These are phyloP conservation scores for Mrakia hoshinonis DNA, from an alignment of 768 basidiomycete species.

Conservation along the genomic window DNA sequence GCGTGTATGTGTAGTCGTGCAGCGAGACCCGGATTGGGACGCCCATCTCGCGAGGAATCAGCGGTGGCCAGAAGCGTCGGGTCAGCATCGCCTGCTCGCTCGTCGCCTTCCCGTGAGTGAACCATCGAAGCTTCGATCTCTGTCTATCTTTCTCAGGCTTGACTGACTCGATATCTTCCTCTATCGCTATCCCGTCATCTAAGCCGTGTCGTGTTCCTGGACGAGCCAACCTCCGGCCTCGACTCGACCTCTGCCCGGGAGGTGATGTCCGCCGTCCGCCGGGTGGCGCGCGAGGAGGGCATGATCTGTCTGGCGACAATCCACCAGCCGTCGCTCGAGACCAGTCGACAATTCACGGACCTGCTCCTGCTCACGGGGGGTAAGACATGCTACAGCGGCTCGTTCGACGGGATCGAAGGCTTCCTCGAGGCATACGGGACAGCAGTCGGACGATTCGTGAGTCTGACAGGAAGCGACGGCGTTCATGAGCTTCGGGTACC, in stretches of 20 bases:
- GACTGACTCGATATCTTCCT: background rate
- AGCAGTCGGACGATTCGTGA: constrained; percentile 11
- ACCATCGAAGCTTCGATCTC: no score
- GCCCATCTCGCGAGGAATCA: constrained; percentile 22
- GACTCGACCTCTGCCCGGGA: constrained; percentile 29
- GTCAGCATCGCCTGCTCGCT: constrained; percentile 29
- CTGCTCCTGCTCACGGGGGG: constrained; percentile 13
- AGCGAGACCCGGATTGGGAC: constrained; percentile 26
- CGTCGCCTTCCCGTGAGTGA: constrained; percentile 30
- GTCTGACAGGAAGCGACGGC: background rate
- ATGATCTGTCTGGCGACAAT: constrained; percentile 44
- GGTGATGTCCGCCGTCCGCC: constrained; percentile 23
- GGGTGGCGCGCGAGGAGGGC: constrained; percentile 20
- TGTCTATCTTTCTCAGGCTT: no score
- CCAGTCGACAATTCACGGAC: background rate
- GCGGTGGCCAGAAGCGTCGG: constrained; percentile 29
- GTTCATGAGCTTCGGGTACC: no score
- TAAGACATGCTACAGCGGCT: constrained; percentile 1
- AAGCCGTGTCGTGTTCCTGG: constrained; percentile 30
- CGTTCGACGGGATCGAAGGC: background rate
- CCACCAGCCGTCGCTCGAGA: constrained; percentile 38
- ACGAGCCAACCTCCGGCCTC: constrained; percentile 29
- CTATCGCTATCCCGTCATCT: background rate
- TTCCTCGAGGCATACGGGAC: constrained; percentile 17
- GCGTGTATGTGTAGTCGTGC: no score